Evolutionary conservation across 2,329 filamentous ascomycete genomes (phyloP).

Genomic region (Achaetomium macrosporum): DNA sequence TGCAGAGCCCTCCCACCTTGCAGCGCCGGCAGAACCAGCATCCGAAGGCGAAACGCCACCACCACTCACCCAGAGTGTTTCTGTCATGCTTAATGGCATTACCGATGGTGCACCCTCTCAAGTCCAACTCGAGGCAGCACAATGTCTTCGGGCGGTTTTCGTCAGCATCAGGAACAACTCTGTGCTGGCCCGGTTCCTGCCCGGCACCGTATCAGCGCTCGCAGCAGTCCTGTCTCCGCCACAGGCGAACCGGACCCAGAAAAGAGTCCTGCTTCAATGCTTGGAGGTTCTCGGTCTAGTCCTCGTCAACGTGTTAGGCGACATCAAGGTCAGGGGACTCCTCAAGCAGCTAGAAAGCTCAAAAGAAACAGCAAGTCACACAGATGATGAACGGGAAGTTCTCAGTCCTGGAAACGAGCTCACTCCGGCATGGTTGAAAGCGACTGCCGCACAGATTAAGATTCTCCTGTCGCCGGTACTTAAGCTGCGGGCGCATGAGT

Average conservation of each 20-base stretch:
- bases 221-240: slow-evolving; percentile 68
- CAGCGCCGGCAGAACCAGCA: not conserved
- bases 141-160: slow-evolving; percentile 58
- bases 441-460: slow-evolving; percentile 75
- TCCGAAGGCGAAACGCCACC: slow-evolving; percentile 59
- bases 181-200: slow-evolving; percentile 79
- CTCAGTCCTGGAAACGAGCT: slow-evolving; percentile 35
- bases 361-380: slow-evolving; percentile 23
- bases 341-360: slow-evolving; percentile 30
- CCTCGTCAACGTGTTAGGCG: slow-evolving; percentile 50
- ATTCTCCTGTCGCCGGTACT: slow-evolving; percentile 73
- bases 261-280: slow-evolving; percentile 57
- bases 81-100: slow-evolving; percentile 71
- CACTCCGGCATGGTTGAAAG: slow-evolving; percentile 64
- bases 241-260: slow-evolving; percentile 47
- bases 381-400: slow-evolving; percentile 13
- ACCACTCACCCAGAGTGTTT: slow-evolving; percentile 74
- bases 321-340: slow-evolving; percentile 48
- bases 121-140: slow-evolving; percentile 66
- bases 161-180: slow-evolving; percentile 61
- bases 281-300: slow-evolving; percentile 53
- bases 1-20: slow-evolving; percentile 40
- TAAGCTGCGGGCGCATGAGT: slow-evolving; percentile 66
- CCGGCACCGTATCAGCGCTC: slow-evolving; percentile 77
- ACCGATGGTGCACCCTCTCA: slow-evolving; percentile 55